Base-by-base conservation (phyloP, 257 asterid species). In the Coffea canephora region DNA sequence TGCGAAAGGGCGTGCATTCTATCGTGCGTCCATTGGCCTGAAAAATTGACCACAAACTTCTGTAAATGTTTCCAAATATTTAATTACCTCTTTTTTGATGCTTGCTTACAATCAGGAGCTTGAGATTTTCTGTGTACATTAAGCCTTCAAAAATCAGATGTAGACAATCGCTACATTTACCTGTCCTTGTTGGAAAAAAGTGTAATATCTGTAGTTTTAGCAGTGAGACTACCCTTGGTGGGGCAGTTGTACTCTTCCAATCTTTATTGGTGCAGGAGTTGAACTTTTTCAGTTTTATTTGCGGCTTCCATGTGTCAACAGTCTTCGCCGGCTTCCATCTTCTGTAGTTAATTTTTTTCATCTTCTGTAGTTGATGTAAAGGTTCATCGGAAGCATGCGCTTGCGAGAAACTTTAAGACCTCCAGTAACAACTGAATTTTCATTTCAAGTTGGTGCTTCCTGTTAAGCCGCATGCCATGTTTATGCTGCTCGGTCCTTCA, bases 101-200 rank as follows among this genome's bases (percentile, higher is more conserved):
- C 74, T 55, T 82, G 73, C 61, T 16, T 78, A 52, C 64, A 71
- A 45, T 48, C 69, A 73, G 73, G 76, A 78, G 85, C 83, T 74
- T 75, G 64, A 14, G 77, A 62, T 62, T 64, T 74, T 80, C 84
- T 84, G 43, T 77, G 84, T 82, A 77, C 66, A 82, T 82, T 77
- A 57, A 78, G 62, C 82, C 48, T 41, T 71, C 18, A 36, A 39
- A 59, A 48, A 41, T 55, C 57, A 78, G 71, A 73, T 36, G 43
- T 81, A 57, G 84, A 69, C 80, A 54, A 66, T 67, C 49, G 48
- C 45, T 54, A 49, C 66, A 52, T 15, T 80, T 72, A 59, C 18
- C 3, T 67, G 31, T 23, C 39, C 64, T 34, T 19, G 76, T 43
- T 74, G 64, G 74, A 65, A 48, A 49, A 34, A 69, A 39, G n/a